Evolutionary conservation across 306 rosid species (phyloP).

Genomic region (Pachyrhizus erosus): DNA sequence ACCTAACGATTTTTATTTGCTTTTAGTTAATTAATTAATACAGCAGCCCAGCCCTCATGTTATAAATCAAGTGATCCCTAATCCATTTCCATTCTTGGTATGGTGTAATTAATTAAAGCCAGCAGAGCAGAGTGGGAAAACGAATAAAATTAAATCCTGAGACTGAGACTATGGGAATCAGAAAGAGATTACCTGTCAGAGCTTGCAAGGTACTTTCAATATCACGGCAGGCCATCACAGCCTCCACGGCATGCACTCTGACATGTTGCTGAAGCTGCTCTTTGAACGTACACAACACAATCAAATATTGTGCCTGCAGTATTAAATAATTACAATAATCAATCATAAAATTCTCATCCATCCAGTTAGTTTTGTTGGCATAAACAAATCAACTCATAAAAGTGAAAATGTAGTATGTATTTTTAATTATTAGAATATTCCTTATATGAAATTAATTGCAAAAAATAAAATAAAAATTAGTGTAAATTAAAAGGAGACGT

Average conservation of each 20-base stretch:
- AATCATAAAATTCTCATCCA: background rate
- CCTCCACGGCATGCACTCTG: conserved; percentile 91
- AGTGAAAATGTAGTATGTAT: too few relatives aligned
- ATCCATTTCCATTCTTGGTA: too few relatives aligned
- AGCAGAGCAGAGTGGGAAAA: background rate
- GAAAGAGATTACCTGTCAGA: conserved; percentile 65
- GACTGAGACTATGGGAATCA: too few relatives aligned
- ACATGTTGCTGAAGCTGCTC: conserved; percentile 97
- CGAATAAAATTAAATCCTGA: background rate
- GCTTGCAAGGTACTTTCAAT: conserved; percentile 89
- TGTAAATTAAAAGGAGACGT: too few relatives aligned
- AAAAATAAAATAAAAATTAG: background rate
- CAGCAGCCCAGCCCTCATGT: too few relatives aligned
- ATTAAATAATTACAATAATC: background rate
- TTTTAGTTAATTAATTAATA: too few relatives aligned
- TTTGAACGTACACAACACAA: conserved; percentile 75
- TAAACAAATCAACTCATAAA: background rate
- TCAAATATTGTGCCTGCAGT: conserved; percentile 75
- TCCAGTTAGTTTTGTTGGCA: background rate
- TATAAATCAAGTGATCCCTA: background rate
- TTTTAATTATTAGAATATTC: too few relatives aligned
- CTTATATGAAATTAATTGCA: too few relatives aligned
- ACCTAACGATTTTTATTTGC: background rate
- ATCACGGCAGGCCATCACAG: conserved; percentile 96
- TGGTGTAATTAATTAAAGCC: background rate